These are phyloP conservation scores for Lodderomyces theae DNA, from an alignment of 1,139 yeast species.

Conservation along the genomic window DNA sequence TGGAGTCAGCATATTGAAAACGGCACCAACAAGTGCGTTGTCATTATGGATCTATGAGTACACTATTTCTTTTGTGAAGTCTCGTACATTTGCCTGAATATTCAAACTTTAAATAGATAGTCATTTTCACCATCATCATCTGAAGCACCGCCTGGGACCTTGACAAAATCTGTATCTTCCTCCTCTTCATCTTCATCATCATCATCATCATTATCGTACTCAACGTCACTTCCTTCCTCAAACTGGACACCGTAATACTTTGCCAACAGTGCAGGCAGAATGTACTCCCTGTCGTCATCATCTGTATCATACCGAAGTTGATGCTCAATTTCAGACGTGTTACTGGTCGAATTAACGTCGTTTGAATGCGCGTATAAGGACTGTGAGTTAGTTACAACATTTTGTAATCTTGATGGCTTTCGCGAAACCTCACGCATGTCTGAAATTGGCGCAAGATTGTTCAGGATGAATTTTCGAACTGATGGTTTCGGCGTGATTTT, in stretches of 20 bases:
- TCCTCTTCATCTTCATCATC: slow-evolving; percentile 22
- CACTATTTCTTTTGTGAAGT: slow-evolving; percentile 16
- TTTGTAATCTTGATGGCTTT: slow-evolving; percentile 30
- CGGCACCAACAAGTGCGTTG: slow-evolving; percentile 80
- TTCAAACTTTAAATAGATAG: slow-evolving; percentile 29
- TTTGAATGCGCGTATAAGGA: slow-evolving; percentile 32
- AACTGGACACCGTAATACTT: slow-evolving; percentile 26
- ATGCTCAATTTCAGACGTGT: slow-evolving; percentile 15
- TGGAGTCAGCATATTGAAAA: slow-evolving; percentile 63
- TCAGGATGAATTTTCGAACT: background rate
- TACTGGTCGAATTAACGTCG: slow-evolving; percentile 12
- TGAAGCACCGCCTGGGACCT: slow-evolving; percentile 20
- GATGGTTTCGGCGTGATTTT: slow-evolving; percentile 12
- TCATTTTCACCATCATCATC: slow-evolving; percentile 27
- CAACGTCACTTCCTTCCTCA: slow-evolving; percentile 22
- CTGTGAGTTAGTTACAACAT: slow-evolving; percentile 37
- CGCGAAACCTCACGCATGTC: slow-evolving; percentile 10
- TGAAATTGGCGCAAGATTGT: slow-evolving; percentile 7
- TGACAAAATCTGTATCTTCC: slow-evolving; percentile 24
- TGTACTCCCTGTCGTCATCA: slow-evolving; percentile 37
- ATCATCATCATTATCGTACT: slow-evolving; percentile 17
- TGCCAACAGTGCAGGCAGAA: slow-evolving; percentile 44
- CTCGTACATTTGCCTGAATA: background rate
- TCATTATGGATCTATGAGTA: slow-evolving; percentile 73
- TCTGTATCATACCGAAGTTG: slow-evolving; percentile 17